Evolutionary conservation across 176 grass and related monocot species (phyloP), one percentile per base, ranked within the genome.

Genomic region (Phragmites australis): DNA sequence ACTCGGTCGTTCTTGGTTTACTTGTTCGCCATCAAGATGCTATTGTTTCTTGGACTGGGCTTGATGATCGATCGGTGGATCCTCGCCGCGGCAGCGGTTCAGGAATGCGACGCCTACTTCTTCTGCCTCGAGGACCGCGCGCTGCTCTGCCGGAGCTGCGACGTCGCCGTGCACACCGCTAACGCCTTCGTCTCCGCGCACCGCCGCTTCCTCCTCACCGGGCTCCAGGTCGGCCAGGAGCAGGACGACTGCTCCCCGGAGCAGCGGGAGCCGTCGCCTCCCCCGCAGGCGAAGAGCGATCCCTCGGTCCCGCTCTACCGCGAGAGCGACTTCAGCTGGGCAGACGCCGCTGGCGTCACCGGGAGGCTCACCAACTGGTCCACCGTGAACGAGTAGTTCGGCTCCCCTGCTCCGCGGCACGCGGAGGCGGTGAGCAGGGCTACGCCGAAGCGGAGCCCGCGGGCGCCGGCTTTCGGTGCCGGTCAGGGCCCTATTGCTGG

Each of bases 71-170:
- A 18, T 37, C 57, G 60, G 77, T 56, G 18, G 72, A 48, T 70
- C 34, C 41, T 68, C 37, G 43, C 63, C 44, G 30, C 51, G 39
- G 68, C 50, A 21, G 14, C 16, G 21, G 10, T 64, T n/a, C 34
- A 51, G 78, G 81, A 81, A 73, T 75, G 84, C 76, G 89, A 89
- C 71, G 96, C 92, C 37, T 95, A 95, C 85, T 99, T 99, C 71
- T 99, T 99, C 88, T 99, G 96, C 83, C 77, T 99, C 2, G 90
- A 99, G 82, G 96, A 99, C 74, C 92, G 96, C 49, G 90, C 96
- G 16, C 81, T 99, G 66, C 86, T 95, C 46, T 99, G 96, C 86
- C 71, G 92, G 60, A 93, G 84, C 81, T 99, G 96, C 69, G 96
- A 99, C 78, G 81, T 95, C 66, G 78, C 96, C 48, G 90, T 99